Evolutionary conservation across 129 eudicot species (phyloP), one percentile per base, ranked within the genome.

Genomic region (Artemisia tridentata): DNA sequence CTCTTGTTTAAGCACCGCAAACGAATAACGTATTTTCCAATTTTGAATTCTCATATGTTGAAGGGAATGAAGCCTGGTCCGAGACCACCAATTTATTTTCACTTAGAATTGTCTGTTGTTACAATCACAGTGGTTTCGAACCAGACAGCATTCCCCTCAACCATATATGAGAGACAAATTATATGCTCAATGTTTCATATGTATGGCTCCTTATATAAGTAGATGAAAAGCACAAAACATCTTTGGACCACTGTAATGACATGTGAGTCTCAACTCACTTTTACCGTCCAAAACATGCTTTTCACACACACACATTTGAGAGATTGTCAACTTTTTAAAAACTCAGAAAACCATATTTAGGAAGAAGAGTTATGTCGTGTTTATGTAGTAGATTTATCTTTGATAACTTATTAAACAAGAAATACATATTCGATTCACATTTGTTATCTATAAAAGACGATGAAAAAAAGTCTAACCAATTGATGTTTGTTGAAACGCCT

Each of bases 51-150:
- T 69, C 67, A 72, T 56, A 70, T 25, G 86, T 75, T 91, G 86
- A 76, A 85, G 92, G 97, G 97, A 91, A 91, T 88, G 97, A 88
- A 88, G 97, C 87, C 96, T 91, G 97, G 97, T 91, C 92, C 97
- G 97, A 79, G 84, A 85, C 71, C 85, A 80, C 53, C 34, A 29
- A 29, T 29, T 29, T 6, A 29, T 29, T 29, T 76, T 84, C 41
- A 7, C 55, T 3, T 59, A 38, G 9, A 38, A 38, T 38, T 8
- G 45, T 38, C 9, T 38, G 11, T 57, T 29, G 18, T 51, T 12
- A 25, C 14, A 17, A 41, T 50, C 23, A 12, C 18, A 48, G 68
- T 63, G 92, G 80, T 75, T 84, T 88, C 92, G 88, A 63, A 82
- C 81, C 96, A 86, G 84, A 76, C 86, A 74, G 14, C 96, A 91